Conservation (phyloP, 768 basidiomycete species). For the Amyloporia xantha region DNA sequence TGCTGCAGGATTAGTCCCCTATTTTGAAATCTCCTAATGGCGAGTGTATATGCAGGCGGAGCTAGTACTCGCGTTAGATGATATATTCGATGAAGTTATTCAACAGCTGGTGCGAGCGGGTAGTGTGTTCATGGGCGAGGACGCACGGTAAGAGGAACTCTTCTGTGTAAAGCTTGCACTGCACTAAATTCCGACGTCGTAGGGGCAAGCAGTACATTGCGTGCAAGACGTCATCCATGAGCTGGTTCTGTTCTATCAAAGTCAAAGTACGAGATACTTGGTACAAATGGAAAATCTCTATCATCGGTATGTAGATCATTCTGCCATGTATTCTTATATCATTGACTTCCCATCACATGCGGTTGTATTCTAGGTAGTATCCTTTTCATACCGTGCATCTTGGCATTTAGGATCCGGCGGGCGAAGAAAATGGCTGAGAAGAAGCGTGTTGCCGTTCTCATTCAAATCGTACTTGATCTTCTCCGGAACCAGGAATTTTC, state of each 20-base stretch:
- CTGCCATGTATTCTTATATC: background rate
- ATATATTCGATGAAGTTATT: conserved; percentile 74
- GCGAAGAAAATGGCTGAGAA: conserved; percentile 50
- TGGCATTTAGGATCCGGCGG: conserved; percentile 32
- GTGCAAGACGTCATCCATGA: conserved; percentile 61
- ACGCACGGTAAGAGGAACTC: conserved; percentile 58
- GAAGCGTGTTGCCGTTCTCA: conserved; percentile 63
- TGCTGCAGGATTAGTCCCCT: background rate
- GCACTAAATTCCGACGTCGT: too few relatives aligned
- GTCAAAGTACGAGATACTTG: conserved; percentile 63
- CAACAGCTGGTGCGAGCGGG: conserved; percentile 71
- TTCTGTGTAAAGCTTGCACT: background rate
- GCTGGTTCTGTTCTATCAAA: conserved; percentile 56
- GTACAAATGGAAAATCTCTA: conserved; percentile 57
- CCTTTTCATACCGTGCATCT: conserved; percentile 13
- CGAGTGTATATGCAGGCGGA: too few relatives aligned
- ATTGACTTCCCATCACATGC: conserved; percentile 1
- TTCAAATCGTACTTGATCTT: conserved; percentile 72
- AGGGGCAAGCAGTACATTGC: conserved; percentile 74
- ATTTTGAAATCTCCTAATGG: too few relatives aligned
- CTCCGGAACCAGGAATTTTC: conserved; percentile 78
- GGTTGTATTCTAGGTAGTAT: conserved; percentile 14
- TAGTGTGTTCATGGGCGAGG: conserved; percentile 59
- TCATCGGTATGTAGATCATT: conserved; percentile 45
- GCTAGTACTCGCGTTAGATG: conserved; percentile 53